Evolutionary conservation across 2,329 filamentous ascomycete genomes (phyloP).

Genomic region (Paraphoma sp.): DNA sequence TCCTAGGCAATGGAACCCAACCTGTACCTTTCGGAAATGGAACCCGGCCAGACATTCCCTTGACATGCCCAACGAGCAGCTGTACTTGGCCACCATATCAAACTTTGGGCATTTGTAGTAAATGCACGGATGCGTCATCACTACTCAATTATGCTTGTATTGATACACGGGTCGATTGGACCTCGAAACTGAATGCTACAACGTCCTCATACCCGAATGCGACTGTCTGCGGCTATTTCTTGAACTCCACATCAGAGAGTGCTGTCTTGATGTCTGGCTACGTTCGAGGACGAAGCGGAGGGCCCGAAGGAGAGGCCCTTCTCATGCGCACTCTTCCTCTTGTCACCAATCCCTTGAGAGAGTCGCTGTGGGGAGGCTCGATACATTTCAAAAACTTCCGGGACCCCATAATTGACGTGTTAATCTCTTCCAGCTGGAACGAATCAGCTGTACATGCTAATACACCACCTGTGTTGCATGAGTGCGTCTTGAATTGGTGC

Average conservation of each 20-base stretch:
- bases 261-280: constrained; percentile 25
- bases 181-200: constrained; percentile 1
- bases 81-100: constrained; percentile 26
- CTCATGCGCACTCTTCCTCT: constrained; percentile 16
- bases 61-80: constrained; percentile 28
- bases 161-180: constrained; percentile 16
- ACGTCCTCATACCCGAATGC: not conserved
- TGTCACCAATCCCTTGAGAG: not conserved
- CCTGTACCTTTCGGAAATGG: constrained; percentile 9
- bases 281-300: not conserved
- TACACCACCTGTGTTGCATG: constrained; percentile 13
- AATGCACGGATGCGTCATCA: constrained; percentile 21
- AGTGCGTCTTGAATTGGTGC: constrained; percentile 31
- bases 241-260: constrained; percentile 17
- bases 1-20: constrained; percentile 10
- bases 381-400: constrained; percentile 18
- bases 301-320: constrained; percentile 10
- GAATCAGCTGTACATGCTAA: constrained; percentile 10
- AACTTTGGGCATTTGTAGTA: constrained; percentile 27
- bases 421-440: constrained; percentile 10
- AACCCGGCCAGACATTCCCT: constrained; percentile 3
- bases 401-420: constrained; percentile 11
- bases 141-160: constrained; percentile 22
- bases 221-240: constrained; percentile 30
- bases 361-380: constrained; percentile 16